phyloP scores from a whole-genome alignment of 371 early-diverging fungal genomes.

The Blastocladiella emersonii region DNA sequence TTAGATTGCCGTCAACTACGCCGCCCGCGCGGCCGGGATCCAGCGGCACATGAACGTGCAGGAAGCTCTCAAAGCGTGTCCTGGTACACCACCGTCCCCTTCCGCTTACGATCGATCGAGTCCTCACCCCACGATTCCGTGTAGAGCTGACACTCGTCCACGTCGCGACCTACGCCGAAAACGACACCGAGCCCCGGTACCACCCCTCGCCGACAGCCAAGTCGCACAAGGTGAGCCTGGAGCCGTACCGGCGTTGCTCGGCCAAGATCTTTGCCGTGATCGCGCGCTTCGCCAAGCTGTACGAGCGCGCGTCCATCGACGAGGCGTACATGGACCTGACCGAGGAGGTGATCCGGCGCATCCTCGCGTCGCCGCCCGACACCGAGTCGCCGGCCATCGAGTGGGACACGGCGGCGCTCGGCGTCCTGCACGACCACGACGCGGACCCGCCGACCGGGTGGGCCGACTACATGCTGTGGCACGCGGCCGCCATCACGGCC shows the following conservation, averaged over 20 bases:
- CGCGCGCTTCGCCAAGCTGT: constrained; percentile 19
- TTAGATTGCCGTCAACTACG: constrained; percentile 33
- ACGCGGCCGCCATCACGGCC: constrained; percentile 54
- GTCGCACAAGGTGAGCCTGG: constrained; percentile 82
- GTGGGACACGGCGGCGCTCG: not conserved
- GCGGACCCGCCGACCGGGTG: constrained; percentile 18
- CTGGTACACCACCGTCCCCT: constrained; percentile 20
- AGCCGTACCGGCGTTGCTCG: constrained; percentile 60
- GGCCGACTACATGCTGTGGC: constrained; percentile 51
- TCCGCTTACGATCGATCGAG: too few relatives aligned
- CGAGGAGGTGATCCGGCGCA: not conserved
- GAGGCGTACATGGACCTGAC: constrained; percentile 8
- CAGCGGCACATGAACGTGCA: constrained; percentile 24
- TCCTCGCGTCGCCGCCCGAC: not conserved
- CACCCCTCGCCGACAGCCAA: constrained; percentile 43
- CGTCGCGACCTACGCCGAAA: constrained; percentile 63
- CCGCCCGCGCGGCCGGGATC: constrained; percentile 37
- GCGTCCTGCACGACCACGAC: not conserved
- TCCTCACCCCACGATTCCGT: too few relatives aligned
- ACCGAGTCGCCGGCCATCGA: not conserved
- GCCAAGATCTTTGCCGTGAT: constrained; percentile 56
- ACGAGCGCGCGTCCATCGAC: constrained; percentile 28
- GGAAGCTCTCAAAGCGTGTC: constrained; percentile 51
- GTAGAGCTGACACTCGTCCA: constrained; percentile 62
- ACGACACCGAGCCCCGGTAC: constrained; percentile 48